Conservation (phyloP, 257 asterid species). For the Jasminum sambac region DNA sequence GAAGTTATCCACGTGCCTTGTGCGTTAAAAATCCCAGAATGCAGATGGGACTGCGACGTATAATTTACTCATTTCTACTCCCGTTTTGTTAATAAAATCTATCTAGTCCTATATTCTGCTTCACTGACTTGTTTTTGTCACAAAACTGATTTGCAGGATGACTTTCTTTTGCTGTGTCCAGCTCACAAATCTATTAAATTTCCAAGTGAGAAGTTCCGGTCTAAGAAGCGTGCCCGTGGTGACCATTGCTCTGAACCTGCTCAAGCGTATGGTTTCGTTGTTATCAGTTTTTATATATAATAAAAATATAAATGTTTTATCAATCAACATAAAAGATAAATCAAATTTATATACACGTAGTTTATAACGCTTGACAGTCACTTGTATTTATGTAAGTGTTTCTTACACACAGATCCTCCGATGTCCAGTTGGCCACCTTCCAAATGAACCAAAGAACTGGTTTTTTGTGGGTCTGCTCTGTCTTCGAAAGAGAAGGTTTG, state of each 20-base stretch:
- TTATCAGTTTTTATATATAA: background rate
- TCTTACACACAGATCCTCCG: constrained; percentile 43
- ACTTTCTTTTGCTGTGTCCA: constrained; percentile 80
- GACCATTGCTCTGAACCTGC: constrained; percentile 30
- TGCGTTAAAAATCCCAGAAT: constrained; percentile 59
- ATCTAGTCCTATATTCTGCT: background rate
- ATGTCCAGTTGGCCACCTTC: constrained; percentile 35
- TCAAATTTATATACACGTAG: too few relatives aligned
- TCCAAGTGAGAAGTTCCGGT: constrained; percentile 65
- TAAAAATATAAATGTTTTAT: background rate
- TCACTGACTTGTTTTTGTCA: constrained; percentile 11
- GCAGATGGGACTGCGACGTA: constrained; percentile 89
- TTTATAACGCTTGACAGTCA: constrained; percentile 6
- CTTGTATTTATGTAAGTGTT: background rate
- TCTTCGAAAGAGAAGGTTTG: constrained; percentile 78
- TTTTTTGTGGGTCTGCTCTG: constrained; percentile 84
- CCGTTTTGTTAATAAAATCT: constrained; percentile 2
- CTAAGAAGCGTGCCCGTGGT: constrained; percentile 35
- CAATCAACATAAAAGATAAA: constrained; percentile 1
- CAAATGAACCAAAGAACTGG: constrained; percentile 51
- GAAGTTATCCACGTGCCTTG: constrained; percentile 90
- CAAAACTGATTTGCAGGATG: constrained; percentile 47
- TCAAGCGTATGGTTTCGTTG: constrained; percentile 39
- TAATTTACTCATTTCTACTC: constrained; percentile 9
- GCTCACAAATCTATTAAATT: constrained; percentile 59